Conservation (phyloP, 306 rosid species). For the Astragalus glycyphyllos region DNA sequence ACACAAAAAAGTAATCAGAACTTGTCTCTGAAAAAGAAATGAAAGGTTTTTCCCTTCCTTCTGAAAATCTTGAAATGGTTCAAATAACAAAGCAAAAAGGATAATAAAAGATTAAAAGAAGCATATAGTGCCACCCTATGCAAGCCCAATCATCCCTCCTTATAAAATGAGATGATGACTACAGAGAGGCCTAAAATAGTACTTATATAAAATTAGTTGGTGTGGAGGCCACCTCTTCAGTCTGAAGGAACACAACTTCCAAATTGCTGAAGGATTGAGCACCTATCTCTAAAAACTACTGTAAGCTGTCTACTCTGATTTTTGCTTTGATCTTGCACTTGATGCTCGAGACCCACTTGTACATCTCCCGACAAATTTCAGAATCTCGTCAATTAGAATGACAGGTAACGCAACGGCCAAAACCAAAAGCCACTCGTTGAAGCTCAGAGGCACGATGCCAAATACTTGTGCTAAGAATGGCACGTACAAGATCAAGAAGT, state of each 20-base stretch:
- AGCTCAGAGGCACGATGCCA: slow-evolving; percentile 82
- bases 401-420: slow-evolving; percentile 62
- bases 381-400: slow-evolving; percentile 66
- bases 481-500: slow-evolving; percentile 85
- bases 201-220: slow-evolving; percentile 43
- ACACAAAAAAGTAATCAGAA: not conserved
- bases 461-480: slow-evolving; percentile 87
- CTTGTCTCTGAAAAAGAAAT: slow-evolving; percentile 21
- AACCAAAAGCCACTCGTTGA: slow-evolving; percentile 66
- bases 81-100: slow-evolving; percentile 36
- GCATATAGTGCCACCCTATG: slow-evolving; percentile 45
- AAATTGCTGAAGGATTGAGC: slow-evolving; percentile 39
- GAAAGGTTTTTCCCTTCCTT: slow-evolving; percentile 39
- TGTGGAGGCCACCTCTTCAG: slow-evolving; percentile 43
- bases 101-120: slow-evolving; percentile 39
- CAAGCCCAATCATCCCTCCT: slow-evolving; percentile 48
- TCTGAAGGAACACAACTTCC: slow-evolving; percentile 34
- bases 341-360: slow-evolving; percentile 51
- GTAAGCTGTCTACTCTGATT: slow-evolving; percentile 60
- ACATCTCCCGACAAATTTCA: slow-evolving; percentile 60
- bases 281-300: slow-evolving; percentile 40
- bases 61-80: slow-evolving; percentile 32
- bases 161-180: slow-evolving; percentile 51
- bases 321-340: slow-evolving; percentile 54
- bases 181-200: slow-evolving; percentile 47